Conservation (phyloP, 2,329 filamentous ascomycete genomes). For the Sporothrix schenckii region DNA sequence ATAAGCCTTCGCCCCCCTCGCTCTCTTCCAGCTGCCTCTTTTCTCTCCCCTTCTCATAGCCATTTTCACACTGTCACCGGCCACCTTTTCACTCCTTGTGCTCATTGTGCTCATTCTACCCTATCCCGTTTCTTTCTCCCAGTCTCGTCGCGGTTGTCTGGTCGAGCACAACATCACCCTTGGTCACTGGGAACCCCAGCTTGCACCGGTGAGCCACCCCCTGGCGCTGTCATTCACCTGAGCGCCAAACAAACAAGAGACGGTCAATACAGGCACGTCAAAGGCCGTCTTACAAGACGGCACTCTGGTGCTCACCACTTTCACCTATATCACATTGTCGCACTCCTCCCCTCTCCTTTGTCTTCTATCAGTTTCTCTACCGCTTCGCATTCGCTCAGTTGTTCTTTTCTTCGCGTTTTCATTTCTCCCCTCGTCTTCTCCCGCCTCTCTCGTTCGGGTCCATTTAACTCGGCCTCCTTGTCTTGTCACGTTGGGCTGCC, state of each 20-base stretch:
- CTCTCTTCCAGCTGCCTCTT: conserved; percentile 9
- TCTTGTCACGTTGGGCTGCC: not conserved
- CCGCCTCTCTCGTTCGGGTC: conserved; percentile 29
- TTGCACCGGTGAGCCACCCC: conserved; percentile 2
- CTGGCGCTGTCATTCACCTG: not conserved
- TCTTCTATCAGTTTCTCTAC: not conserved
- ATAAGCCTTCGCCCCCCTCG: conserved; percentile 29
- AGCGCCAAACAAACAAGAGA: not conserved
- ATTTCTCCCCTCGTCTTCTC: not conserved
- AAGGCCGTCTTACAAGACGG: not conserved
- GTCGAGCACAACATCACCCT: not conserved
- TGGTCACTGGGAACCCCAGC: not conserved
- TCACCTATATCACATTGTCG: conserved; percentile 20
- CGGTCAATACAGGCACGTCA: not conserved
- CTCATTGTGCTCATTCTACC: not conserved
- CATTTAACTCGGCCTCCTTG: not conserved
- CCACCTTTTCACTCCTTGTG: conserved; percentile 20
- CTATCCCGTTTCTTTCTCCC: not conserved
- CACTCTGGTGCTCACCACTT: not conserved
- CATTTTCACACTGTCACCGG: not conserved
- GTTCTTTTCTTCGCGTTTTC: not conserved
- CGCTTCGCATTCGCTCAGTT: not conserved
- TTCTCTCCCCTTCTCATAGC: conserved; percentile 1
- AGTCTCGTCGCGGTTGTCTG: not conserved
- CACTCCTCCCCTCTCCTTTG: not conserved